Conservation (phyloP, 768 basidiomycete genomes). For the Lactifluus piperatus region DNA sequence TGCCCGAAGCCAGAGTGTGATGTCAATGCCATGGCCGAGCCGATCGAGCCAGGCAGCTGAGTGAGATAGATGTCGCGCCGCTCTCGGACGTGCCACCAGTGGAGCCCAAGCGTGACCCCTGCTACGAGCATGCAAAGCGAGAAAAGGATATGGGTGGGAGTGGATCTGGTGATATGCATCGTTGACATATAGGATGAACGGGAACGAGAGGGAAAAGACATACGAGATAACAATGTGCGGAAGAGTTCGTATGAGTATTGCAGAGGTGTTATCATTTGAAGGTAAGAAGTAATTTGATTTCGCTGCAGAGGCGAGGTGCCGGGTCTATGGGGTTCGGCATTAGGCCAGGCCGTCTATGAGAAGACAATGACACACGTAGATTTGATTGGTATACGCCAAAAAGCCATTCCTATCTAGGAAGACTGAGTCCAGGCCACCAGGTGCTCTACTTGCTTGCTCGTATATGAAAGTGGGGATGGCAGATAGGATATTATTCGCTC, state of each 20-base stretch:
- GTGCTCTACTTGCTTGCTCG: no score
- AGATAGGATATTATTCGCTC: no score
- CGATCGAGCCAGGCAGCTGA: no score
- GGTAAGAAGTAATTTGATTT: conserved; percentile 51
- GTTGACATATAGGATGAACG: no score
- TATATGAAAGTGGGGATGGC: no score
- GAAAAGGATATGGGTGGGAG: conserved; percentile 43
- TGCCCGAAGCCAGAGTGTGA: no score
- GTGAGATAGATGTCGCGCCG: no score
- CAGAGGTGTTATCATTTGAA: conserved; percentile 31
- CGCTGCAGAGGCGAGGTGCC: conserved; percentile 48
- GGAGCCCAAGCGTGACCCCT: no score
- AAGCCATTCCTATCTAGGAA: conserved; percentile 40
- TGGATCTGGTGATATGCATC: neutral
- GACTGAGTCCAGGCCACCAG: no score
- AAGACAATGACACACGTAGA: conserved; percentile 36
- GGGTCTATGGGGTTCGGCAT: conserved; percentile 32
- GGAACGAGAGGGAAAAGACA: no score
- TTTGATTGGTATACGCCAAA: conserved; percentile 37
- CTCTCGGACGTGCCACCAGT: conserved; percentile 8
- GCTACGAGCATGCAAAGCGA: conserved; percentile 38
- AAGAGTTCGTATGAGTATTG: conserved; percentile 33
- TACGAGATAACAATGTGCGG: conserved; percentile 53
- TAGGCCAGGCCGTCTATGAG: neutral
- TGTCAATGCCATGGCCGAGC: no score